Evolutionary conservation across 1,139 yeast genomes (phyloP), one percentile per base, ranked within the genome.

Genomic region (Scheffersomyces lignicola): DNA sequence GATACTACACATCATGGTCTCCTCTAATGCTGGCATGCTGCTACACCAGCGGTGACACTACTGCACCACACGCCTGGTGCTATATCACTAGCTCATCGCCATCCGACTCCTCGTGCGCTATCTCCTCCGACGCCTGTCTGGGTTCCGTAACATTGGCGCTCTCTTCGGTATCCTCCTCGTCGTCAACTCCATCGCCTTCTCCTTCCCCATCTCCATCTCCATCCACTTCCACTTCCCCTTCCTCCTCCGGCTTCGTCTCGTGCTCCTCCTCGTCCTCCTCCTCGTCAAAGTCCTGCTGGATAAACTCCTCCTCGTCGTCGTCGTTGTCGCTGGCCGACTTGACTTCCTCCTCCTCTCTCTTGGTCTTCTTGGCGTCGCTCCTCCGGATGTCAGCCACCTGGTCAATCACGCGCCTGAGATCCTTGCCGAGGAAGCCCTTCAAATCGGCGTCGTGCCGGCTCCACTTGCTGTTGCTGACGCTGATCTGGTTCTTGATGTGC

Each of bases 381-480:
- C 37, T 42, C 30, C 59, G 58, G 18, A 68, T 57, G 16, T 49
- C 43, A 27, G 58, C 65, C 7, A 70, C 62, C 20, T 57, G 57
- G 5, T 48, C 54, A 21, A 61, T 48, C 4, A 70, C 60, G 10
- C 50, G 52, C 3, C 51, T 44, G 32, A 72, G 52, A 26, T 62
- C 61, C 9, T 51, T 54, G 5, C 52, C 51, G 28, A 75, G 41
- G 42, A 73, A 74, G 28, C 56, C 60, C 20, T 61, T 57, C 45
- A 75, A 56, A 10, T 58, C 56, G 14, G 54, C 52, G 41, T 71
- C 74, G 36, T 74, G 52, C 2, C 53, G 41, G 6, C 56, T 58
- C 78, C 80, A 73, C 39, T 62, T 62, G 34, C 53, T 58, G 40
- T 65, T 70, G 24, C 60, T 54, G 7, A 54, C 50, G 3, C 49